Conservation (phyloP, 106 monocot genomes). For the Posidonia australis region DNA sequence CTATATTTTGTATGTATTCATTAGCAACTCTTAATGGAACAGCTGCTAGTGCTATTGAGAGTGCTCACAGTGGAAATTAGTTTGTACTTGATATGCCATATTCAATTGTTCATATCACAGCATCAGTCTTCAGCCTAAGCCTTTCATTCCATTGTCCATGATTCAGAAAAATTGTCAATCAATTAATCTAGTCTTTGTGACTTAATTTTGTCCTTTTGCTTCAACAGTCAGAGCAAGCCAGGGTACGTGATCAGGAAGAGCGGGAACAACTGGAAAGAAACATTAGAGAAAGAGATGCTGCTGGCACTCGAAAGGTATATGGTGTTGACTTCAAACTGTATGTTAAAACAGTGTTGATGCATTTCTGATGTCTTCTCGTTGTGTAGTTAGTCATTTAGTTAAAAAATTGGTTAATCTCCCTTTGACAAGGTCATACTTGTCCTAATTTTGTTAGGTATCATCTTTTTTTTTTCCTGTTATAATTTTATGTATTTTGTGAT, state of each 20-base stretch:
- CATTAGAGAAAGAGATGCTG: slow-evolving; percentile 78
- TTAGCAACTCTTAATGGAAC: too few species aligned
- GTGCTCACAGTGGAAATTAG: too few species aligned
- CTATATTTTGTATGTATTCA: not conserved
- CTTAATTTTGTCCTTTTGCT: slow-evolving; percentile 1
- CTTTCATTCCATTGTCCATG: too few species aligned
- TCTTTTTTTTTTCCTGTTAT: not conserved
- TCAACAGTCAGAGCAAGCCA: slow-evolving; percentile 64
- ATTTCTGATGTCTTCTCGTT: too few species aligned
- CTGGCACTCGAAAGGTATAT: slow-evolving; percentile 63
- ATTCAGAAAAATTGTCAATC: too few species aligned
- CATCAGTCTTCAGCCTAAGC: too few species aligned
- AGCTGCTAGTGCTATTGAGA: too few species aligned
- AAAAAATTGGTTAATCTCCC: too few species aligned
- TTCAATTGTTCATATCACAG: too few species aligned
- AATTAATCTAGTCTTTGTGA: not conserved
- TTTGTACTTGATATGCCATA: too few species aligned
- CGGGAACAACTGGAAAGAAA: slow-evolving; percentile 67
- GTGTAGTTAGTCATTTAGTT: too few species aligned
- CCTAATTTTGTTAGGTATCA: not conserved
- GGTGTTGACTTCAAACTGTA: not conserved
- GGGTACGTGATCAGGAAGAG: slow-evolving; percentile 76
- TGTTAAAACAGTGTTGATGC: too few species aligned
- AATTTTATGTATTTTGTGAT: not conserved
- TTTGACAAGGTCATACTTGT: not conserved